A percentile compares a stretch with the other conserved stretches of the same genome.
Evolutionary conservation across 306 rosid genomes (phyloP).

Genomic region (Ceratonia siliqua): DNA sequence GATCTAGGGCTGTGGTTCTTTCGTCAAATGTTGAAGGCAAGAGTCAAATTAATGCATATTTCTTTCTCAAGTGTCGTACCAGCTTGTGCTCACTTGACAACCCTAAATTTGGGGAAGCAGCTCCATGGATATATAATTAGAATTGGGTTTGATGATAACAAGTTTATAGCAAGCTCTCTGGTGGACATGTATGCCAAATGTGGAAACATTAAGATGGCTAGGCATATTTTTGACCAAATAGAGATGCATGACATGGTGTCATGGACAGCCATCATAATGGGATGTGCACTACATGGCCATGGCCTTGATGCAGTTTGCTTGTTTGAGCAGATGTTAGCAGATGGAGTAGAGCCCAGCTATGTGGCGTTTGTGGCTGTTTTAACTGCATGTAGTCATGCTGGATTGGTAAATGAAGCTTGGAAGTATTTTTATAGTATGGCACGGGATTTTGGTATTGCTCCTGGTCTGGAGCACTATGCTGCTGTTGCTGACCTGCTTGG

Average conservation of each 20-base stretch:
- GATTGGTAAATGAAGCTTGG: conserved; percentile 81
- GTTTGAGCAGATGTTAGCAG: conserved; percentile 69
- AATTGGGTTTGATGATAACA: conserved; percentile 56
- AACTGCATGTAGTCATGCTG: conserved; percentile 88
- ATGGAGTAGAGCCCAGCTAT: conserved; percentile 61
- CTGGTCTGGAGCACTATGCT: conserved; percentile 83
- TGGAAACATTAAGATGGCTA: conserved; percentile 67
- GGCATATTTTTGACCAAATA: conserved; percentile 57
- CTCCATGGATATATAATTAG: conserved; percentile 75
- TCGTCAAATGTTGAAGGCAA: conserved; percentile 60
- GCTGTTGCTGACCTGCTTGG: conserved; percentile 90
- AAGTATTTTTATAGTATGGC: conserved; percentile 66
- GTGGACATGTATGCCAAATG: conserved; percentile 94
- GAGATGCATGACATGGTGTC: conserved; percentile 70
- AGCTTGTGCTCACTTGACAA: conserved; percentile 84
- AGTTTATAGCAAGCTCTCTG: conserved; percentile 69
- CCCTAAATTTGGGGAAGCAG: conserved; percentile 80
- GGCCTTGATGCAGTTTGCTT: conserved; percentile 72
- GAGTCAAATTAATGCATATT: conserved; percentile 55
- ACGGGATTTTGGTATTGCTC: conserved; percentile 53
- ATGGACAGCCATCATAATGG: conserved; percentile 95
- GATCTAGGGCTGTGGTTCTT: conserved; percentile 65
- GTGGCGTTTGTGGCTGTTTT: conserved; percentile 78
- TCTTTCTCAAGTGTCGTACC: conserved; percentile 86
- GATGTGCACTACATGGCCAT: conserved; percentile 82